phyloP scores from a whole-genome alignment of 2,329 filamentous ascomycete genomes.

The Lasiodiplodia gonubiensis region DNA sequence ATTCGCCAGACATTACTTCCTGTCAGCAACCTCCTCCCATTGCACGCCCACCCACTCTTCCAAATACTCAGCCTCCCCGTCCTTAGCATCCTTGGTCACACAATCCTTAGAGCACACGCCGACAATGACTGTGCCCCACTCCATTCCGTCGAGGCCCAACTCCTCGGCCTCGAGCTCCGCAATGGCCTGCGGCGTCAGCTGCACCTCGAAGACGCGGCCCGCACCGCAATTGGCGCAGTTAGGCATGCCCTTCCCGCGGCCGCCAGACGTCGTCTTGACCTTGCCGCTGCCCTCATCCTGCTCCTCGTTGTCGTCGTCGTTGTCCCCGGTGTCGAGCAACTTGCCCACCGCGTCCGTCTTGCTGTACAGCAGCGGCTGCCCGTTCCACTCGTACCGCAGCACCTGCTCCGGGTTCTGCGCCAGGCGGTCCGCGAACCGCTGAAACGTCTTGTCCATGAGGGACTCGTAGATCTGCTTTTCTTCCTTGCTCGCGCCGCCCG shows the following conservation, averaged over 20 bases:
- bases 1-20: conserved; percentile 17
- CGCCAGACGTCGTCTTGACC: conserved; percentile 39
- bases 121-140: conserved; percentile 93
- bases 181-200: conserved; percentile 90
- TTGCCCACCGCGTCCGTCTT: conserved; percentile 76
- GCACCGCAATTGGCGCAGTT: conserved; percentile 77
- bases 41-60: conserved; percentile 99
- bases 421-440: conserved; percentile 58
- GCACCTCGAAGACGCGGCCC: conserved; percentile 83
- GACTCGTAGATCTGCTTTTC: conserved; percentile 57
- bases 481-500: conserved; percentile 44
- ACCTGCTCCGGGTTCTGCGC: conserved; percentile 59
- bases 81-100: conserved; percentile 61
- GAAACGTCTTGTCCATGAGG: conserved; percentile 56
- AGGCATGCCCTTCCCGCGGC: conserved; percentile 62
- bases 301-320: conserved; percentile 11
- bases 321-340: conserved; percentile 54
- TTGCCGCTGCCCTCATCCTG: conserved; percentile 31
- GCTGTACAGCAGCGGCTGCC: conserved; percentile 73
- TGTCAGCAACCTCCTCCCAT: conserved; percentile 76
- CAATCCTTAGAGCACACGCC: conserved; percentile 86
- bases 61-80: conserved; percentile 74
- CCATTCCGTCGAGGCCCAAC: conserved; percentile 78
- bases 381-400: conserved; percentile 56
- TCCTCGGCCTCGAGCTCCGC: conserved; percentile 81